Evolutionary conservation across 2,329 filamentous ascomycete species (phyloP), one percentile per base, ranked within the genome.

Genomic region (Capronia epimyces): DNA sequence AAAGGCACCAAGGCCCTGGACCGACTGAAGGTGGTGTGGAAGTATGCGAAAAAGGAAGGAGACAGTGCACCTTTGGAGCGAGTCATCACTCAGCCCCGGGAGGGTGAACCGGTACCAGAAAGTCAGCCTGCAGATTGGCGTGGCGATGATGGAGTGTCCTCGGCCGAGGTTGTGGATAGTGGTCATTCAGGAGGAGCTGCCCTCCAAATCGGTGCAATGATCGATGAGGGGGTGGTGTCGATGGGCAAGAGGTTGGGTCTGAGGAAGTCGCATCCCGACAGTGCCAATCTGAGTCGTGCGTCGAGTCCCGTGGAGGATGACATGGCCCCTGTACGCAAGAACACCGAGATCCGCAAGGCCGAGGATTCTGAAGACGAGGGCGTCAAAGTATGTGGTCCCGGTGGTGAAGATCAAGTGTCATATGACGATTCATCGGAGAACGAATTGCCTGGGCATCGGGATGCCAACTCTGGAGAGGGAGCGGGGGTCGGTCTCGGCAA

Each of bases 1-100:
- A 95, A 95, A 66, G 93, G 93, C 0, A 85, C 85, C 0, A 77
- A 84, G 37, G 88, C 87, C 0, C 81, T 95, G 7, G 91, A 98
- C 64, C 80, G 80, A 34, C 73, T 97, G 20, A 83, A 87, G 9
- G 86, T 97, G 0, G 84, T 95, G 0, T 98, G 93, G 93, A 81
- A 82, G 55, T 74, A 73, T 54, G 60, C 64, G 1, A 59, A 61
- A 60, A 62, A 31, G 16, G 58, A 51, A 46, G 34, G 34, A 8
- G 22, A 63, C 63, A 54, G 31, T 32, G 52, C 40, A 24, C 59
- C 43, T 4, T 8, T 49, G 1, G 52, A 57, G 16, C 24, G 76
- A 31, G 72, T 83, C 31, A 79, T 88, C 45, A 74, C 71, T 1
- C 81, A 89, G 65, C 87, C 88, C 0, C 75, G 73, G 13, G 73